These are phyloP conservation scores for Rhododendron ovatum DNA, from an alignment of 148 eudicot species.

Conservation along the genomic window DNA sequence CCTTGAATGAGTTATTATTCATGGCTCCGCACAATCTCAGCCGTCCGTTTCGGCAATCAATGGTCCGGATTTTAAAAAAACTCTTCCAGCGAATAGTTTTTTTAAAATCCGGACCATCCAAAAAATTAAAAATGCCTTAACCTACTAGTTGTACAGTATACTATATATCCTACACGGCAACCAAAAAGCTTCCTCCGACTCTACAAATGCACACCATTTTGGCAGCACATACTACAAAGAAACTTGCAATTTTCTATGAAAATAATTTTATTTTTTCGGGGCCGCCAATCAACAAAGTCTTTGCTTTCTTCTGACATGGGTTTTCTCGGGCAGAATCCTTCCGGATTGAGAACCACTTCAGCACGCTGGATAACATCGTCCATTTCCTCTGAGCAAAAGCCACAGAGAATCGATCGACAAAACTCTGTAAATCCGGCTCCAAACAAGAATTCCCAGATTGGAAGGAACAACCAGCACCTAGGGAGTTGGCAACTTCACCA, in stretches of 20 bases:
- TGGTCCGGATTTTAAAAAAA: no score
- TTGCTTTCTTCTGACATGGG: conserved; percentile 4
- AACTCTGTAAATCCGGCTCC: conserved; percentile 38
- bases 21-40: no score
- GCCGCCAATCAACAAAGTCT: conserved; percentile 2
- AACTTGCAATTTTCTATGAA: neutral
- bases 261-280: neutral
- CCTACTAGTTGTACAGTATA: neutral
- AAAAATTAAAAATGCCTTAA: neutral
- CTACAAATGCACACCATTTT: neutral
- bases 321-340: conserved; percentile 24
- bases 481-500: no score
- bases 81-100: no score
- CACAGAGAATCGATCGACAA: conserved; percentile 29
- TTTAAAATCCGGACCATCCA: no score
- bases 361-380: conserved; percentile 7
- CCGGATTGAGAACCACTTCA: conserved; percentile 15
- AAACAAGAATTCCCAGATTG: conserved; percentile 29
- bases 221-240: neutral
- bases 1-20: no score
- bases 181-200: neutral
- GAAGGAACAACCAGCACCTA: conserved; percentile 29
- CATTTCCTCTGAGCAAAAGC: conserved; percentile 17
- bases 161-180: neutral
- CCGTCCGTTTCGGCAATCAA: no score